phyloP scores from a whole-genome alignment of 2,329 filamentous ascomycete species.

The Fusarium brachygibbosum region DNA sequence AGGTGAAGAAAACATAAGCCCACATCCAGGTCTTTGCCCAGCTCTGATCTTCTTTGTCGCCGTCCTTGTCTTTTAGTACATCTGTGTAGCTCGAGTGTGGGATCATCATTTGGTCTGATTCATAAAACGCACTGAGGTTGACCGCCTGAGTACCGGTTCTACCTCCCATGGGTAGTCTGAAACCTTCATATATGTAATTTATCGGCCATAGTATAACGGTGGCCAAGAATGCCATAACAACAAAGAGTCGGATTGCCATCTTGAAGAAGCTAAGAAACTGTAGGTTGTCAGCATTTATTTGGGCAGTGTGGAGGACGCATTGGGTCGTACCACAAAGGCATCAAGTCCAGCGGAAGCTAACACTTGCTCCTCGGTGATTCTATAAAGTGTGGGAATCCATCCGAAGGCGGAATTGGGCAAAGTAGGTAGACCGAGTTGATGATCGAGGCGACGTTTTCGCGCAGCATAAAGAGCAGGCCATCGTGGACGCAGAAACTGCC shows the following conservation, averaged over 20 bases:
- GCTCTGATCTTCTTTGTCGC: constrained; percentile 54
- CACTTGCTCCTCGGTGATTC: constrained; percentile 89
- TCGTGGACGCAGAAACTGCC: constrained; percentile 84
- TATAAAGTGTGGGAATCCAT: constrained; percentile 90
- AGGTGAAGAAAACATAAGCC: constrained; percentile 95
- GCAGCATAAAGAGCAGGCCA: constrained; percentile 94
- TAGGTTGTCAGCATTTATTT: constrained; percentile 29
- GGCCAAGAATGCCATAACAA: constrained; percentile 84
- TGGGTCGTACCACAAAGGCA: constrained; percentile 81
- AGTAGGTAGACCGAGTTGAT: constrained; percentile 73
- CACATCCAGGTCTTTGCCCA: constrained; percentile 74
- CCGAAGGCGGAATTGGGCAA: constrained; percentile 89
- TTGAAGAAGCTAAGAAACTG: constrained; percentile 94
- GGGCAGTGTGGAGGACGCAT: not conserved
- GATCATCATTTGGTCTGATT: constrained; percentile 31
- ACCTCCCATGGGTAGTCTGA: constrained; percentile 10
- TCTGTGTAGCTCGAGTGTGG: constrained; percentile 31
- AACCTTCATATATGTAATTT: constrained; percentile 72
- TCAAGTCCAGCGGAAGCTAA: constrained; percentile 92
- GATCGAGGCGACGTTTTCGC: constrained; percentile 79
- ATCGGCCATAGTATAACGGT: constrained; percentile 86
- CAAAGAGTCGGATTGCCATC: constrained; percentile 89
- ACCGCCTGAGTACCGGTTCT: not conserved
- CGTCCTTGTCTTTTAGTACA: constrained; percentile 49
- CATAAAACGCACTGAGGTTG: constrained; percentile 6